Conservation (phyloP, 2,329 filamentous ascomycete species). For the Aspergillus cejpii region DNA sequence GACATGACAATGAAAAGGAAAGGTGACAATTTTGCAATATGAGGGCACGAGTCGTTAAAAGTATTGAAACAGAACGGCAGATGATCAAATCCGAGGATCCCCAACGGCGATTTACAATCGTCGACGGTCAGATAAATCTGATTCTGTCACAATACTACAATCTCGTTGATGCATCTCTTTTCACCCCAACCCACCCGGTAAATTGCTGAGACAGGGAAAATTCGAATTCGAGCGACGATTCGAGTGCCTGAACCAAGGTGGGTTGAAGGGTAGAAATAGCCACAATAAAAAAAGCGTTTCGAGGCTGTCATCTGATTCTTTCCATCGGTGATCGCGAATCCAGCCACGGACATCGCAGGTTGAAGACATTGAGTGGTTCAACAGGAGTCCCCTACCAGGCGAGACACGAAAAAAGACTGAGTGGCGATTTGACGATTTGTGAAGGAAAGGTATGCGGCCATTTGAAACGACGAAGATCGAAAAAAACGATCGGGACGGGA, state of each 20-base stretch:
- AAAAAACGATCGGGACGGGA: slow-evolving; percentile 30
- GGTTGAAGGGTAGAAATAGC: slow-evolving; percentile 30
- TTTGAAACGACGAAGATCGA: slow-evolving; percentile 31
- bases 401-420: slow-evolving; percentile 10
- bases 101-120: slow-evolving; percentile 14
- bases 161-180: slow-evolving; percentile 31
- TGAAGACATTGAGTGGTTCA: slow-evolving; percentile 5
- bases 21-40: slow-evolving; percentile 4
- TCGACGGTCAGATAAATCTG: slow-evolving; percentile 16
- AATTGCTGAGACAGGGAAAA: slow-evolving; percentile 10
- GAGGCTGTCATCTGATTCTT: slow-evolving; percentile 22
- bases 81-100: slow-evolving; percentile 16
- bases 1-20: slow-evolving; percentile 5
- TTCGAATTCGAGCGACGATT: slow-evolving; percentile 13
- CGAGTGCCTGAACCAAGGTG: slow-evolving; percentile 15
- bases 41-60: slow-evolving; percentile 11
- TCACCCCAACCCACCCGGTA: slow-evolving; percentile 23
- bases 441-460: slow-evolving; percentile 19
- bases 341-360: slow-evolving; percentile 13
- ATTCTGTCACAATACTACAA: slow-evolving; percentile 19
- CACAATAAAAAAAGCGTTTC: slow-evolving; percentile 30
- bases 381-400: slow-evolving; percentile 5
- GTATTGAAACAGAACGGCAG: slow-evolving; percentile 12
- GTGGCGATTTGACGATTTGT: slow-evolving; percentile 12
- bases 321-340: slow-evolving; percentile 9